phyloP scores from a whole-genome alignment of 2,329 filamentous ascomycete genomes.

The Ilyonectria destructans region DNA sequence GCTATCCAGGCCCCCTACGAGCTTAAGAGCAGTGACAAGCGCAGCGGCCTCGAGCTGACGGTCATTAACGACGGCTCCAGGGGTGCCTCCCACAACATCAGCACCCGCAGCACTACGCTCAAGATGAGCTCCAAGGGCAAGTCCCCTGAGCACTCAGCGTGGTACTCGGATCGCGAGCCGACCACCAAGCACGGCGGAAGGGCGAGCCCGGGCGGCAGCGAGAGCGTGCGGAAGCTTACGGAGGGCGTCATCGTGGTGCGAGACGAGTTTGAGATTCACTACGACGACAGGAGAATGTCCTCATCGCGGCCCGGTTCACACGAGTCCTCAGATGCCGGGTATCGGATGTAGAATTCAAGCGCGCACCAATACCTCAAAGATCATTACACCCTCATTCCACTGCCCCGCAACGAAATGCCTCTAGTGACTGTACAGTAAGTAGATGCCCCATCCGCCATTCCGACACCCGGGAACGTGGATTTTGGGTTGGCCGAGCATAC shows the following conservation, averaged over 20 bases:
- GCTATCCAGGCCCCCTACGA: constrained; percentile 44
- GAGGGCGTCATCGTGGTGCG: constrained; percentile 44
- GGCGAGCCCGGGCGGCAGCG: constrained; percentile 38
- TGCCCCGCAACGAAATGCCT: neutral
- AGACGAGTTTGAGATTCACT: constrained; percentile 45
- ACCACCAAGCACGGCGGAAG: constrained; percentile 22
- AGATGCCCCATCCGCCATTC: neutral
- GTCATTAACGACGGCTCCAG: constrained; percentile 26
- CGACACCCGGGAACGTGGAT: neutral
- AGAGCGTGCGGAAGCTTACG: constrained; percentile 44
- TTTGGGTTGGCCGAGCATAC: neutral
- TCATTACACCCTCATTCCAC: neutral
- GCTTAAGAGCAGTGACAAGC: constrained; percentile 39
- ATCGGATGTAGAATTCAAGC: constrained; percentile 31
- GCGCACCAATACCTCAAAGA: neutral
- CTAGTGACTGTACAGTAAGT: too few species aligned
- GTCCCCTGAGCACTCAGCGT: constrained; percentile 22
- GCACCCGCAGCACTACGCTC: constrained; percentile 1
- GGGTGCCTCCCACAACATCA: constrained; percentile 27
- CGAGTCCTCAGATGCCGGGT: constrained; percentile 39
- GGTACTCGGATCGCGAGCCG: constrained; percentile 36
- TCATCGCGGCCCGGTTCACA: constrained; percentile 36
- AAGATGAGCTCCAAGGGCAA: constrained; percentile 20
- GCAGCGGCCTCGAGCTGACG: constrained; percentile 40
- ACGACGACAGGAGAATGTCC: constrained; percentile 38